Conservation (phyloP, 129 eudicot species). For the Ambrosia artemisiifolia region DNA sequence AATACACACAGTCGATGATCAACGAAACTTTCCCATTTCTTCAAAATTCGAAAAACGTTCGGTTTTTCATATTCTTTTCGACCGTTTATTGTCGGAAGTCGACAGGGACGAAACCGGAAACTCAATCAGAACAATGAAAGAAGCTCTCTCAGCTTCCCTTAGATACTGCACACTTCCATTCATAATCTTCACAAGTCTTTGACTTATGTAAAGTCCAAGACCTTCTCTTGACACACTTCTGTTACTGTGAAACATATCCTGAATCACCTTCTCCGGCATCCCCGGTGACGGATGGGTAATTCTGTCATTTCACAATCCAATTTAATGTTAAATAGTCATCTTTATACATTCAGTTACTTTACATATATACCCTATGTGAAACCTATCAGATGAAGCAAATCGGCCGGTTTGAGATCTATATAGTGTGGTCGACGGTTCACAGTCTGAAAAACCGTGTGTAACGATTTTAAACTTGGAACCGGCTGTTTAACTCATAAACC, state of each 20-base stretch:
- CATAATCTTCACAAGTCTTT: conserved; percentile 61
- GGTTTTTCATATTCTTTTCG: conserved; percentile 35
- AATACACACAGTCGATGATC: background rate
- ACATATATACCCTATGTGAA: too few relatives aligned
- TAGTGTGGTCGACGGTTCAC: too few relatives aligned
- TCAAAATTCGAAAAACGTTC: too few relatives aligned
- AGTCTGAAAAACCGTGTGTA: too few relatives aligned
- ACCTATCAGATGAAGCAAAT: too few relatives aligned
- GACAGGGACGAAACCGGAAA: conserved; percentile 45
- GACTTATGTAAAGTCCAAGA: conserved; percentile 75
- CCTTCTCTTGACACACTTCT: conserved; percentile 78
- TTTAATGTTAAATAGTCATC: background rate
- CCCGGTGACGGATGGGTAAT: conserved; percentile 91
- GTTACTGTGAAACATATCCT: conserved; percentile 15
- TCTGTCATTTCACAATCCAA: conserved; percentile 43
- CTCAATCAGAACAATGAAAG: conserved; percentile 62
- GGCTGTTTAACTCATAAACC: too few relatives aligned
- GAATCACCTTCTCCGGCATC: conserved; percentile 61
- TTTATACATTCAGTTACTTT: too few relatives aligned
- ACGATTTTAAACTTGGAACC: too few relatives aligned
- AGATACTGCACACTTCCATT: conserved; percentile 10
- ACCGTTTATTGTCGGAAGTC: conserved; percentile 26
- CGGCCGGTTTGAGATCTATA: too few relatives aligned
- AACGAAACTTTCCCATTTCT: background rate
- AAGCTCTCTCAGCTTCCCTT: conserved; percentile 71